A percentile compares a stretch with the other conserved stretches of the same genome.
Conservation (phyloP, 805 yeast species). For the Lachancea nothofagi region DNA sequence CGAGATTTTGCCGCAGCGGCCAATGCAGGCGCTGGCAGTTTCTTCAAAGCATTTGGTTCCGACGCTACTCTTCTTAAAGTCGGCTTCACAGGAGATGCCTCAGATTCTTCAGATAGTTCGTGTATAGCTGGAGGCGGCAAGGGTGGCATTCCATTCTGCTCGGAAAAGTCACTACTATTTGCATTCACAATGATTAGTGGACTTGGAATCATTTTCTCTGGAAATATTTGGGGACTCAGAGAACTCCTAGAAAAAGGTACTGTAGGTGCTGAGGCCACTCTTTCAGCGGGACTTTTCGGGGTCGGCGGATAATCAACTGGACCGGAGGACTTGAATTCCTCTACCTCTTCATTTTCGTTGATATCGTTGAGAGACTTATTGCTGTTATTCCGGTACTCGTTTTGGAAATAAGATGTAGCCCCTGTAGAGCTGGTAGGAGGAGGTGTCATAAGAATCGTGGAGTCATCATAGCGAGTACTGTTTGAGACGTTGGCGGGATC, state of each 20-base stretch:
- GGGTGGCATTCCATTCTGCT: slow-evolving; percentile 5
- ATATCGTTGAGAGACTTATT: slow-evolving; percentile 33
- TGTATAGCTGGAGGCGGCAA: slow-evolving; percentile 5
- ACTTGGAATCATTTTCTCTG: slow-evolving; percentile 6
- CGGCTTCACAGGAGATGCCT: slow-evolving; percentile 19
- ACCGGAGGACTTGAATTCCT: slow-evolving; percentile 6
- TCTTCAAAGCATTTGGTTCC: slow-evolving; percentile 62
- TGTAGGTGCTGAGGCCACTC: background rate
- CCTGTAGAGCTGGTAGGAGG: slow-evolving; percentile 12
- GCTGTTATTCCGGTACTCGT: slow-evolving; percentile 13
- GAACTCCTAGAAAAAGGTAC: background rate
- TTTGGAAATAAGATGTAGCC: slow-evolving; percentile 11
- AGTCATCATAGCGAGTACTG: slow-evolving; percentile 1
- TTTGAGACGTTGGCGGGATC: slow-evolving; percentile 7
- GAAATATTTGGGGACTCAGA: slow-evolving; percentile 7
- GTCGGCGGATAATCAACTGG: background rate
- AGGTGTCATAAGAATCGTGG: slow-evolving; percentile 10
- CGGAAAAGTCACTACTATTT: background rate
- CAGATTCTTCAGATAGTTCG: slow-evolving; percentile 6
- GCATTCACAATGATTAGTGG: slow-evolving; percentile 9
- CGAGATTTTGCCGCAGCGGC: background rate
- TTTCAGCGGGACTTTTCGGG: background rate
- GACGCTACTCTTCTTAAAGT: slow-evolving; percentile 73
- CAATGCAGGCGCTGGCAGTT: slow-evolving; percentile 1
- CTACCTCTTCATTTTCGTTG: slow-evolving; percentile 31